These are phyloP conservation scores for Coelastrella sp. DNA, from an alignment of 139 green algal species.

Conservation along the genomic window DNA sequence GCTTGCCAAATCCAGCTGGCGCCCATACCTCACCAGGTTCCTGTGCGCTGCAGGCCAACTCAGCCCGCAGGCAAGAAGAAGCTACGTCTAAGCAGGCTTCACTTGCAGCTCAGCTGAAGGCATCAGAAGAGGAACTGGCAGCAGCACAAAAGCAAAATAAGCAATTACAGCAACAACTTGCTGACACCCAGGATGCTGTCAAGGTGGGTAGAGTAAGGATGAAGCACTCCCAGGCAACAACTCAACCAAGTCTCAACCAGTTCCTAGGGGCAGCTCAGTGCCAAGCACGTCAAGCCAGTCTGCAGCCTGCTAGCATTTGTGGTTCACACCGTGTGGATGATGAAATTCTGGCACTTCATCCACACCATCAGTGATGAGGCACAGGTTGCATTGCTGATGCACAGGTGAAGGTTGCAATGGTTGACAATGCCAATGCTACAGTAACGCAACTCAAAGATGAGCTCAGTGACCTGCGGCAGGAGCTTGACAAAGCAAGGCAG, in stretches of 20 bases:
- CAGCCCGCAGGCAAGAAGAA: conserved; percentile 51
- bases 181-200: conserved; percentile 56
- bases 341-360: neutral
- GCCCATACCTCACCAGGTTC: no score
- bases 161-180: conserved; percentile 50
- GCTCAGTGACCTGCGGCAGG: conserved; percentile 56
- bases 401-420: conserved; percentile 81
- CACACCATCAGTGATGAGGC: neutral
- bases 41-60: neutral
- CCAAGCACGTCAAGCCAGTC: no score
- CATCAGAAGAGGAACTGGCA: conserved; percentile 42
- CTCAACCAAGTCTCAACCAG: no score
- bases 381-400: neutral
- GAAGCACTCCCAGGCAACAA: no score
- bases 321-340: neutral
- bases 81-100: conserved; percentile 4
- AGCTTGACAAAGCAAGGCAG: conserved; percentile 55
- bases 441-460: conserved; percentile 70
- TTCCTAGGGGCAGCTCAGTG: no score
- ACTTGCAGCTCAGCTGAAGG: conserved; percentile 16
- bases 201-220: conserved; percentile 48
- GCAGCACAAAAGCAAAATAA: conserved; percentile 6
- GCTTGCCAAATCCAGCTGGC: no score
- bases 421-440: conserved; percentile 78
- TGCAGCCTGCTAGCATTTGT: neutral